phyloP scores from a whole-genome alignment of 495 filamentous ascomycete species.

The Penicillium longicatenatum region DNA sequence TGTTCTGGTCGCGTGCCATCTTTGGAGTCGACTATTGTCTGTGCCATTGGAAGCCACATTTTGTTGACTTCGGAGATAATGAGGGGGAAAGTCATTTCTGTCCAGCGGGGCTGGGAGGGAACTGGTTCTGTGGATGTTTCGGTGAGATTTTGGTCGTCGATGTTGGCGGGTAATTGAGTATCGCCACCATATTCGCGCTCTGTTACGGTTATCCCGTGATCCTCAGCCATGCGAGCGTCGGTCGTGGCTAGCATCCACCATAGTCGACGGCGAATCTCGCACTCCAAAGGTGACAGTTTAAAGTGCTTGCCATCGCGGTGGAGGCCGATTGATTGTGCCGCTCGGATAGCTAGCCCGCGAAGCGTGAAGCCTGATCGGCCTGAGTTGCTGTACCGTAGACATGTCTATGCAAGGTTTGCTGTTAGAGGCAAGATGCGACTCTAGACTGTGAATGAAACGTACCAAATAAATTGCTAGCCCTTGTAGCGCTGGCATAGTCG shows the following conservation, averaged over 20 bases:
- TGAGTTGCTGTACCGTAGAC: constrained; percentile 43
- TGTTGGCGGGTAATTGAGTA: constrained; percentile 29
- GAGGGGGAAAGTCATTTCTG: constrained; percentile 34
- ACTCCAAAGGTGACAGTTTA: constrained; percentile 38
- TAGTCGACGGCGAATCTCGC: constrained; percentile 45
- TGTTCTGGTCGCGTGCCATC: constrained; percentile 19
- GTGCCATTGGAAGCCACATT: constrained; percentile 8
- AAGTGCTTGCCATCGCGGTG: constrained; percentile 48
- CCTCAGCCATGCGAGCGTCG: constrained; percentile 38
- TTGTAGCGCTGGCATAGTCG: constrained; percentile 37
- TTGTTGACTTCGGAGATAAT: constrained; percentile 37
- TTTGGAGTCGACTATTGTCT: background rate
- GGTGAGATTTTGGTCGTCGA: constrained; percentile 30
- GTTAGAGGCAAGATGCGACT: constrained; percentile 4
- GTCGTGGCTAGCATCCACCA: constrained; percentile 44
- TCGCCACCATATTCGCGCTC: constrained; percentile 27
- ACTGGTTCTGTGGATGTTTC: constrained; percentile 6
- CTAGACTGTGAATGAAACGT: background rate
- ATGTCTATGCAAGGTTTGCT: constrained; percentile 30
- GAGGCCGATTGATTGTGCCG: constrained; percentile 53
- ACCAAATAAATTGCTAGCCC: constrained; percentile 40
- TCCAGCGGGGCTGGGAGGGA: constrained; percentile 19
- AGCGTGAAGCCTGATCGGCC: constrained; percentile 48
- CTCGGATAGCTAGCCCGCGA: constrained; percentile 46
- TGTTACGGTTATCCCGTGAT: constrained; percentile 36